Percentiles rank a stretch among this genome's conserved stretches.
Conservation (phyloP, 1,284 basidiomycete species). For the Abortiporus biennis region DNA sequence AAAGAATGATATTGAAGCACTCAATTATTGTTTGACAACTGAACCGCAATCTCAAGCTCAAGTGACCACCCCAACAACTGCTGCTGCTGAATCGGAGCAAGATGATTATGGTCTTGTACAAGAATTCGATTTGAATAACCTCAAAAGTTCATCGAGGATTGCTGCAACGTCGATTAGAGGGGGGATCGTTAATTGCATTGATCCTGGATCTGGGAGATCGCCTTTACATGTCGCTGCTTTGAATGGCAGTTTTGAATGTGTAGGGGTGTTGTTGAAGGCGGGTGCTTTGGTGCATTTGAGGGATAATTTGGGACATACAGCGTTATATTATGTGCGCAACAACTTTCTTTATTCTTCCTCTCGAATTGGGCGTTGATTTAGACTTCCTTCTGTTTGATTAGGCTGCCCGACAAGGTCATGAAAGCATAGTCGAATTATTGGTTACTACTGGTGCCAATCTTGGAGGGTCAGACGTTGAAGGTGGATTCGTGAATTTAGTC, state of each 20-base stretch:
- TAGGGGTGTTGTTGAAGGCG: conserved; percentile 58
- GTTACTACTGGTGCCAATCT: conserved; percentile 72
- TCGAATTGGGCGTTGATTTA: background rate
- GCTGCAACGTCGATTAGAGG: too few species aligned
- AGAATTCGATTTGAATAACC: too few species aligned
- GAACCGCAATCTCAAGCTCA: conserved; percentile 14
- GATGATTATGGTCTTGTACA: too few species aligned
- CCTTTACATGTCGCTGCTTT: conserved; percentile 80
- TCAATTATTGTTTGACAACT: conserved; percentile 50
- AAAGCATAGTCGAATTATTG: conserved; percentile 58
- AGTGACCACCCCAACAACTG: conserved; percentile 9
- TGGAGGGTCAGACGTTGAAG: conserved; percentile 58
- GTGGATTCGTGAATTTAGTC: conserved; percentile 48
- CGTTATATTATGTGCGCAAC: conserved; percentile 66
- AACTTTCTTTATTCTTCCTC: background rate
- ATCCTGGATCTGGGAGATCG: conserved; percentile 62
- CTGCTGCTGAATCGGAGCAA: too few species aligned
- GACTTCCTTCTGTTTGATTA: conserved; percentile 20
- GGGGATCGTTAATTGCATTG: conserved; percentile 66
- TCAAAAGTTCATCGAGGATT: too few species aligned
- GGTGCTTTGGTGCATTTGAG: conserved; percentile 87
- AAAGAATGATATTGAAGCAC: conserved; percentile 54
- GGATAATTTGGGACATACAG: conserved; percentile 75
- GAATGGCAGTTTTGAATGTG: conserved; percentile 53
- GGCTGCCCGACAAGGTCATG: conserved; percentile 66